These are phyloP conservation scores for Aspergillus carbonarius DNA, from an alignment of 2,329 filamentous ascomycete genomes.

Conservation along the genomic window DNA sequence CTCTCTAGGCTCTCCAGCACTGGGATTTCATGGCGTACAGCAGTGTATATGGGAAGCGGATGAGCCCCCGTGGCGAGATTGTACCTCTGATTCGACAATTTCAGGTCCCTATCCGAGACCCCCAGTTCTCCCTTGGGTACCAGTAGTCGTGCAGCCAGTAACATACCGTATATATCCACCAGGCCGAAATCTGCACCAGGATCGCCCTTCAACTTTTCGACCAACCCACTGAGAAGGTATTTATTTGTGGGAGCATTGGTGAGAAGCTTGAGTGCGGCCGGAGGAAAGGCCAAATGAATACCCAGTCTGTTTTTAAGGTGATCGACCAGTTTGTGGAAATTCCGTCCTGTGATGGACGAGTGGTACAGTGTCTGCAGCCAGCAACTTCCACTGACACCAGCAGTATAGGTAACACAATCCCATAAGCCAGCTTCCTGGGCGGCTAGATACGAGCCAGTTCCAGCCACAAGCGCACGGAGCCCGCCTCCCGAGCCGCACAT, in stretches of 20 bases:
- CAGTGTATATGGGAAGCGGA: constrained; percentile 92
- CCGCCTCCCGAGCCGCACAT: constrained; percentile 94
- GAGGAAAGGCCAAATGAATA: constrained; percentile 90
- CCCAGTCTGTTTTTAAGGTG: constrained; percentile 84
- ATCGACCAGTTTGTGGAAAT: constrained; percentile 69
- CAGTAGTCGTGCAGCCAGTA: constrained; percentile 79
- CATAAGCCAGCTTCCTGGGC: constrained; percentile 84
- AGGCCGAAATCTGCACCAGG: constrained; percentile 79
- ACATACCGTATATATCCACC: constrained; percentile 87
- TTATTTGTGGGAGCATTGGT: constrained; percentile 93
- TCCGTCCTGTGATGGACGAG: constrained; percentile 70
- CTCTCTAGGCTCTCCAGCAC: constrained; percentile 47
- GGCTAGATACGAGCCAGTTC: constrained; percentile 81
- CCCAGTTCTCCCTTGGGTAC: constrained; percentile 82
- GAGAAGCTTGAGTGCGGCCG: constrained; percentile 74
- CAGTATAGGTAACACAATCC: constrained; percentile 91
- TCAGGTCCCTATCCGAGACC: constrained; percentile 76
- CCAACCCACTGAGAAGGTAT: constrained; percentile 78
- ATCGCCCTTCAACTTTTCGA: constrained; percentile 88
- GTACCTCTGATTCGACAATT: constrained; percentile 80
- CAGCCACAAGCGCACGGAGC: constrained; percentile 83
- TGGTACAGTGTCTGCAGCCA: constrained; percentile 91
- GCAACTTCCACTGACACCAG: constrained; percentile 92
- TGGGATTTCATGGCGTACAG: constrained; percentile 93
- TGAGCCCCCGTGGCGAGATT: constrained; percentile 75